Evolutionary conservation across 768 basidiomycete genomes (phyloP).

Genomic region (Agrocybe pediades): DNA sequence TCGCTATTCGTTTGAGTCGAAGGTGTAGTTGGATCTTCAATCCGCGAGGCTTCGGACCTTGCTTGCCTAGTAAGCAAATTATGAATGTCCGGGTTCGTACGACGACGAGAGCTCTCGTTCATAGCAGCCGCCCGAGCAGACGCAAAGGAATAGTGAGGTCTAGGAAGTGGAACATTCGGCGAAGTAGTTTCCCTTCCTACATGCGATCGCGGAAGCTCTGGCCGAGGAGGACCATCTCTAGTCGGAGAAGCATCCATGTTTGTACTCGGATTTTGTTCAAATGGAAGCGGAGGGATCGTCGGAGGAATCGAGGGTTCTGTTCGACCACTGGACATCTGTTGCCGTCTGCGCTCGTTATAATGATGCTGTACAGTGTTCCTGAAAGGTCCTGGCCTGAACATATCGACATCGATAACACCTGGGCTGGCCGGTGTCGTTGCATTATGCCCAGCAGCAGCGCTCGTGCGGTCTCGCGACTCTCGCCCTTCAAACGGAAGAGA

Average conservation of each 20-base stretch:
- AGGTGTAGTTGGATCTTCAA: no score
- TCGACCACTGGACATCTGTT: neutral
- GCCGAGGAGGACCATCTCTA: neutral
- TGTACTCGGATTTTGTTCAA: no score
- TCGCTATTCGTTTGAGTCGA: no score
- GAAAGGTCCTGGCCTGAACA: conserved; percentile 49
- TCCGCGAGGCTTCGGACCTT: no score
- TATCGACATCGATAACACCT: neutral
- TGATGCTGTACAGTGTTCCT: conserved; percentile 46
- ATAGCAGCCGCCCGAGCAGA: conserved; percentile 5
- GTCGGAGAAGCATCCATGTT: no score
- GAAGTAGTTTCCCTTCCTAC: neutral
- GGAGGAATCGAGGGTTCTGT: conserved; percentile 22
- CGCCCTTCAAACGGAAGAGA: no score
- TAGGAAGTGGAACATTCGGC: neutral
- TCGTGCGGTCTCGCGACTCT: neutral
- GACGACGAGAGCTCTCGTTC: neutral
- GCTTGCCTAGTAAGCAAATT: no score
- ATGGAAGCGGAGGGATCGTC: conserved; percentile 39
- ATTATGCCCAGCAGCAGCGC: neutral
- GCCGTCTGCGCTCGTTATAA: conserved; percentile 16
- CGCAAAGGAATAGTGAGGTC: conserved; percentile 1
- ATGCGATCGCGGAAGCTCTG: neutral
- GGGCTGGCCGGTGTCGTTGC: neutral
- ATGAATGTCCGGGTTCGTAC: neutral